Evolutionary conservation across 73 alveolate species (phyloP).

Genomic region (Paramecium tetraurelia): DNA sequence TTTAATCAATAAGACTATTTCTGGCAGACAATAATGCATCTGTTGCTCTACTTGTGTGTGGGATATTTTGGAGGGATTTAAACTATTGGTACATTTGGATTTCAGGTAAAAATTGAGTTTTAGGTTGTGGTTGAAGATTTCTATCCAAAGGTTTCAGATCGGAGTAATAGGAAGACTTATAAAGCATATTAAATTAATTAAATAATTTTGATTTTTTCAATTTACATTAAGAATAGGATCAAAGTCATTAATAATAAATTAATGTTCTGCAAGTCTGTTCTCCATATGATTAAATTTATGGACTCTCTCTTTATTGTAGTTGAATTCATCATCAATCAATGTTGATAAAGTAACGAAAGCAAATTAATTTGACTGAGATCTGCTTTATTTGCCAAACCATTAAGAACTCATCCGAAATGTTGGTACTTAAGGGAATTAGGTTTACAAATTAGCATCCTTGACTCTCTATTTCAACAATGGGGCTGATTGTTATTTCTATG

Average conservation of each 20-base stretch:
- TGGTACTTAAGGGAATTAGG: neutral
- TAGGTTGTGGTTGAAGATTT: neutral
- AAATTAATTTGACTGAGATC: neutral
- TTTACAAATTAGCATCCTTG: neutral
- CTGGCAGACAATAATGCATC: neutral
- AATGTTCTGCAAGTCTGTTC: neutral
- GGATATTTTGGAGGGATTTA: neutral
- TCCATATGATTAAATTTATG: neutral
- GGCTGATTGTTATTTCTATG: neutral
- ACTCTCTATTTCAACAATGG: neutral
- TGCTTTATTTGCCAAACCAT: neutral
- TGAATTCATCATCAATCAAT: neutral
- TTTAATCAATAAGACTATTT: neutral
- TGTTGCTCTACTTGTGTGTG: neutral
- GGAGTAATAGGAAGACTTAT: neutral
- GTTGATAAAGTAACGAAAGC: slow-evolving; percentile 11
- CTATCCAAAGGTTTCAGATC: neutral
- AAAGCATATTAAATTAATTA: neutral
- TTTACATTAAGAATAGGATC: neutral
- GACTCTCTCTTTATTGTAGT: neutral
- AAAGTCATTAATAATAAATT: neutral
- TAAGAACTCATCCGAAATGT: neutral
- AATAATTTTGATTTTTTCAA: neutral
- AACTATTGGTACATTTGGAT: neutral
- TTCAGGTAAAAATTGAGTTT: neutral